Conservation (phyloP, 192 early-diverging fungal species). For the Coemansia sp. region DNA sequence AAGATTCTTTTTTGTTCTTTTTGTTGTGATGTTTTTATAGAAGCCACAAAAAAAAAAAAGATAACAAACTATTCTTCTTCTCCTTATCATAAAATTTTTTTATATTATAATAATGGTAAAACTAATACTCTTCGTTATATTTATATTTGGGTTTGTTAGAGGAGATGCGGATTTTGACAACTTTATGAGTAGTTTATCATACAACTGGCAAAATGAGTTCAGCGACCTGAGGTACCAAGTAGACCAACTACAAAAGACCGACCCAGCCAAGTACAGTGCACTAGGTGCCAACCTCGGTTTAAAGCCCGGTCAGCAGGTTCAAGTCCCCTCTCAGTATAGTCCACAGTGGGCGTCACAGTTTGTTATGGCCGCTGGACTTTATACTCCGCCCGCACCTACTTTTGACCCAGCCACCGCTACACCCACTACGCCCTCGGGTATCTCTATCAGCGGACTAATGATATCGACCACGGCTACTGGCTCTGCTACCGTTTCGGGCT, state of each 20-base stretch:
- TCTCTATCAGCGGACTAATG: slow-evolving; percentile 12
- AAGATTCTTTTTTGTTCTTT: no score
- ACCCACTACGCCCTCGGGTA: slow-evolving; percentile 5
- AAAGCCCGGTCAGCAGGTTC: slow-evolving; percentile 31
- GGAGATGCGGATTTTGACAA: slow-evolving; percentile 1
- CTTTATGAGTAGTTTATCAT: slow-evolving; percentile 51
- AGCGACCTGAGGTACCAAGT: slow-evolving; percentile 50
- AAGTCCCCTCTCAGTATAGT: slow-evolving; percentile 40
- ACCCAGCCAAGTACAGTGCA: slow-evolving; percentile 38
- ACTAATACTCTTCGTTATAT: background rate
- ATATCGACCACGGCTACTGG: background rate
- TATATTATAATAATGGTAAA: slow-evolving; percentile 10
- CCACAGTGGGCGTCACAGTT: slow-evolving; percentile 45
- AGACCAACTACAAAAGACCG: slow-evolving; percentile 37
- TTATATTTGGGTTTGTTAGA: background rate
- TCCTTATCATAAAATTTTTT: background rate
- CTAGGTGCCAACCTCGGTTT: slow-evolving; percentile 37
- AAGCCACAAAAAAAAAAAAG: background rate
- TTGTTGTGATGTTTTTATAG: no score
- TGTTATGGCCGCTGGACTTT: slow-evolving; percentile 39
- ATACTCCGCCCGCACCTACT: slow-evolving; percentile 32
- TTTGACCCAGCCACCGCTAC: slow-evolving; percentile 14
- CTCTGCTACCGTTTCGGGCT: no score
- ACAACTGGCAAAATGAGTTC: slow-evolving; percentile 57
- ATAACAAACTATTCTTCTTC: background rate